Percentiles rank a stretch among this genome's conserved stretches.
These are phyloP conservation scores for Scutellaria baicalensis DNA, from an alignment of 257 asterid species.

Conservation along the genomic window DNA sequence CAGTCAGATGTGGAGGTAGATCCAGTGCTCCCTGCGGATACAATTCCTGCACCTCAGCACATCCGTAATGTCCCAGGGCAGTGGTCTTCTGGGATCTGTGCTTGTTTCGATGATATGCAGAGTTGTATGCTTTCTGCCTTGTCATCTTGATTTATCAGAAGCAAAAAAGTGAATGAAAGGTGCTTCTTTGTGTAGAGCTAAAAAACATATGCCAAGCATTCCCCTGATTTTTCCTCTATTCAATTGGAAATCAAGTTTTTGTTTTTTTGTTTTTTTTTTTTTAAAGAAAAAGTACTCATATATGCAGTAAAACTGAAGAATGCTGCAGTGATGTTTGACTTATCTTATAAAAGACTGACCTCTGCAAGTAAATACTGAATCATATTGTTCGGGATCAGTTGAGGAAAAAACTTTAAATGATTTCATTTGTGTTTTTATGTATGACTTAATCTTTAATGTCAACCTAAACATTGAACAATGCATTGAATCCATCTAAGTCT, in stretches of 20 bases:
- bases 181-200: conserved; percentile 34
- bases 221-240: neutral
- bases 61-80: conserved; percentile 35
- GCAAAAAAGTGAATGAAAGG: conserved; percentile 48
- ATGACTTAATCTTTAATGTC: neutral
- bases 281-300: too few relatives aligned
- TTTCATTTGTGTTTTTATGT: neutral
- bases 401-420: neutral
- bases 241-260: neutral
- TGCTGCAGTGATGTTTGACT: neutral
- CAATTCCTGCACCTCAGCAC: conserved; percentile 21
- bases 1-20: conserved; percentile 53
- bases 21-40: conserved; percentile 26
- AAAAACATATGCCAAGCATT: conserved; percentile 11
- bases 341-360: neutral
- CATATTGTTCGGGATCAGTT: neutral
- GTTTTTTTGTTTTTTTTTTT: too few relatives aligned
- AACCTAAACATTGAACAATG: neutral
- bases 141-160: conserved; percentile 56
- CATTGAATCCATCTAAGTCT: neutral
- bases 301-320: neutral
- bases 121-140: conserved; percentile 81
- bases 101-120: conserved; percentile 91
- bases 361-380: neutral
- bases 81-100: conserved; percentile 98